A percentile compares a stretch with the other conserved stretches of the same genome.
phyloP scores from a whole-genome alignment of 2,329 filamentous ascomycete genomes.

The Aciculosporium take region DNA sequence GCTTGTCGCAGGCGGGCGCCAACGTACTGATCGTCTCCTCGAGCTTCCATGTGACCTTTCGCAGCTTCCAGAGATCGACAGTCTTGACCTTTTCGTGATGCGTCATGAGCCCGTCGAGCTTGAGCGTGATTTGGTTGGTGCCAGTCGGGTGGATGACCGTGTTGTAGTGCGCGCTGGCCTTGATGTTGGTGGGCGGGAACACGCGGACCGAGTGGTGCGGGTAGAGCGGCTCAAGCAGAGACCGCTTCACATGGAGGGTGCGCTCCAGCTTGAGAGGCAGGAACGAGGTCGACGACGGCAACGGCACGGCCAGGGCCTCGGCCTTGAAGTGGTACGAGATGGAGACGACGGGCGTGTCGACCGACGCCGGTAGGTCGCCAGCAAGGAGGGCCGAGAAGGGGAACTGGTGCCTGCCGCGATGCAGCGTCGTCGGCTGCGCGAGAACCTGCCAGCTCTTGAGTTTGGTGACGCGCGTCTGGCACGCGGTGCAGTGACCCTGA shows the following conservation, averaged over 20 bases:
- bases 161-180: slow-evolving; percentile 67
- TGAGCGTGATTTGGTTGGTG: slow-evolving; percentile 63
- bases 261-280: slow-evolving; percentile 46
- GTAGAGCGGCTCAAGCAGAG: slow-evolving; percentile 55
- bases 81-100: slow-evolving; percentile 54
- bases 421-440: slow-evolving; percentile 35
- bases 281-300: slow-evolving; percentile 14
- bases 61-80: slow-evolving; percentile 70
- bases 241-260: slow-evolving; percentile 61
- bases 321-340: slow-evolving; percentile 71
- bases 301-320: slow-evolving; percentile 42
- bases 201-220: slow-evolving; percentile 86
- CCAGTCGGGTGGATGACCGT: slow-evolving; percentile 78
- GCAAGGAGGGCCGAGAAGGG: slow-evolving; percentile 81
- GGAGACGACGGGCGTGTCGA: slow-evolving; percentile 55
- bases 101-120: slow-evolving; percentile 72
- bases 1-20: slow-evolving; percentile 66
- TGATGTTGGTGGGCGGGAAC: slow-evolving; percentile 92
- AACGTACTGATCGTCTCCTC: slow-evolving; percentile 74
- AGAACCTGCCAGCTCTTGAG: slow-evolving; percentile 71
- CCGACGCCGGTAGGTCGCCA: slow-evolving; percentile 73
- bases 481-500: slow-evolving; percentile 62
- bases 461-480: slow-evolving; percentile 55
- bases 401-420: slow-evolving; percentile 53
- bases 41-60: slow-evolving; percentile 84